Evolutionary conservation across 345 rosid species (phyloP), one percentile per base, ranked within the genome.

Genomic region (Combretum micranthum): DNA sequence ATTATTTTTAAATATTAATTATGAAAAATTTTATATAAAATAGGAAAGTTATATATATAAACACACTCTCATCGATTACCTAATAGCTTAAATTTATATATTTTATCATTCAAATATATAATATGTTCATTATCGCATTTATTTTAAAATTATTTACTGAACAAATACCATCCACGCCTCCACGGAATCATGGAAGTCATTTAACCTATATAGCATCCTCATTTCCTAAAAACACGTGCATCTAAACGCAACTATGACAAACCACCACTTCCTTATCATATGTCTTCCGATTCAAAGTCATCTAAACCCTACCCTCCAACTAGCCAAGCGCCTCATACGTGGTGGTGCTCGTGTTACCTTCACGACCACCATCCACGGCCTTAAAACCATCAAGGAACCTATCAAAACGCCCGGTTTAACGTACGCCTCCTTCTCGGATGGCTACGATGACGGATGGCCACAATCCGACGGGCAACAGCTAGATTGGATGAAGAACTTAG

Each of bases 231-330:
- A 4, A 32, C 39, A 7, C 5, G 9, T 32, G 39, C 39, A 7
- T 25, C 32, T 7, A 25, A 3, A 25, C 32, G 6, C 32, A 0
- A 71, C 78, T 0, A 78, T 62, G 57, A 50, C 56, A 14, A 47
- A 50, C 23, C 37, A 16, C n/a, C 9, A 32, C 39, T 32, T 32
- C 9, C 39, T 63, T 48, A 26, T 63, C 15, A 53, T 53, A 12
- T 32, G 37, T 5, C 20, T 53, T 16, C 87, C 88, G 0, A 77
- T 72, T 0, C 88, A 77, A 61, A 93, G 96, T 57, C 90, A 83
- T 70, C 63, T 88, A 15, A 88, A 85, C 66, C 96, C 93, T 0
- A 21, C 73, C 47, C 75, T 83, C 50, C 79, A 78, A 23, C 61
- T 85, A 42, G 90, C 88, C 66, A 81, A 72, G 73, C 77, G 83